phyloP scores from a whole-genome alignment of 441 rosid species.

The Breynia disticha region DNA sequence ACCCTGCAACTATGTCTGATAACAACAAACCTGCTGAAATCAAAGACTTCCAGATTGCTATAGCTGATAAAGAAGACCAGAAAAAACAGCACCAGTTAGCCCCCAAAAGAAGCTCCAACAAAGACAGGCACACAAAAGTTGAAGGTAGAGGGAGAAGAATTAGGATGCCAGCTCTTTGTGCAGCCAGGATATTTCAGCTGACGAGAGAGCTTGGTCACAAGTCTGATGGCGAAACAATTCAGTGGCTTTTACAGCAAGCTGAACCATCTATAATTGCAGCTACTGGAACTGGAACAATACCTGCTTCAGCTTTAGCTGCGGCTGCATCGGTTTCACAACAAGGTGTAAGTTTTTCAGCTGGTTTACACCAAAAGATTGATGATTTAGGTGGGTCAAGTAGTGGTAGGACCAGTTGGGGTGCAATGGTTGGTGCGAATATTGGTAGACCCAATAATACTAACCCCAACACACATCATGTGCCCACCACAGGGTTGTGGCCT shows the following conservation, averaged over 20 bases:
- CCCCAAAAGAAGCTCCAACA: constrained; percentile 87
- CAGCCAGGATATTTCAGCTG: constrained; percentile 88
- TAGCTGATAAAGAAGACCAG: constrained; percentile 53
- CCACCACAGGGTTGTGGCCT: constrained; percentile 66
- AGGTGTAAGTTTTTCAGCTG: constrained; percentile 50
- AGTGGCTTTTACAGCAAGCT: constrained; percentile 90
- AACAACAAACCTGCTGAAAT: constrained; percentile 37
- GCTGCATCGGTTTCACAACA: constrained; percentile 50
- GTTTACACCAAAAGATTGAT: constrained; percentile 56
- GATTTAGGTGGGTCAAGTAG: constrained; percentile 55
- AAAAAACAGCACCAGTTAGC: constrained; percentile 56
- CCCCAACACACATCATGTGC: constrained; percentile 25
- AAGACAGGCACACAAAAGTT: constrained; percentile 90
- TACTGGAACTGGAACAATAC: constrained; percentile 87
- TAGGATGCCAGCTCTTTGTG: constrained; percentile 96
- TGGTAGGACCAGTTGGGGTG: constrained; percentile 54
- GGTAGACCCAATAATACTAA: constrained; percentile 33
- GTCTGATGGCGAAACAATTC: constrained; percentile 94
- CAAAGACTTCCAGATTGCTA: constrained; percentile 68
- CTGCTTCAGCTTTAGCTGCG: constrained; percentile 78
- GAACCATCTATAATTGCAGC: constrained; percentile 89
- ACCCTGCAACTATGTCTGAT: constrained; percentile 12
- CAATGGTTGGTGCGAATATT: constrained; percentile 47
- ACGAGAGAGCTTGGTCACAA: constrained; percentile 96
- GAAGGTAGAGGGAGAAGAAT: constrained; percentile 93